phyloP scores from a whole-genome alignment of 106 monocot genomes.

The Acorus calamus region DNA sequence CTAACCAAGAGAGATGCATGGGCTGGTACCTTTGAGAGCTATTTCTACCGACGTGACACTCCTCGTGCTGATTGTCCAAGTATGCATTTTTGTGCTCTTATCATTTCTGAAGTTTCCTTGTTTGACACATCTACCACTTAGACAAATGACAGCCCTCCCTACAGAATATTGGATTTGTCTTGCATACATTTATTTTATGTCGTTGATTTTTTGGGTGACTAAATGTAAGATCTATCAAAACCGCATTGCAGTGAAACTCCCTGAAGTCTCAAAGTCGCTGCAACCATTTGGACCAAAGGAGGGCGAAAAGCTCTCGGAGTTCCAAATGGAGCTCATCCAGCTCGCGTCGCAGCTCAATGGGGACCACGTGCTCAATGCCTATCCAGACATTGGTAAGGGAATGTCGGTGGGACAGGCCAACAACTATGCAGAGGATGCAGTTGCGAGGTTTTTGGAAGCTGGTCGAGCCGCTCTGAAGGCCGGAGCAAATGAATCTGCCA shows the following conservation, averaged over 20 bases:
- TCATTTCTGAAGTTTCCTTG: no score
- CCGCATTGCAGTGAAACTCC: slow-evolving; percentile 58
- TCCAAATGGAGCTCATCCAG: slow-evolving; percentile 87
- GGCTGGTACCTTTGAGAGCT: slow-evolving; percentile 71
- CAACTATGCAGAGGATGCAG: slow-evolving; percentile 78
- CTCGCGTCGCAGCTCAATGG: slow-evolving; percentile 94
- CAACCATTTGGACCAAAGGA: slow-evolving; percentile 72
- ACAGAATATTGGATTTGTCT: no score
- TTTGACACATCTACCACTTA: no score
- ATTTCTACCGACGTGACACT: slow-evolving; percentile 58
- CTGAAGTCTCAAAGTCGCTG: slow-evolving; percentile 55
- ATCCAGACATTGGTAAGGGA: slow-evolving; percentile 73
- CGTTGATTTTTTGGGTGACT: no score
- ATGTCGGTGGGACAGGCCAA: slow-evolving; percentile 74
- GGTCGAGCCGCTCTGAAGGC: slow-evolving; percentile 70
- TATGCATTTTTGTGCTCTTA: slow-evolving; percentile 3
- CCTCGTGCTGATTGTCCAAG: slow-evolving; percentile 91
- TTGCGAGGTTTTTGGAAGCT: slow-evolving; percentile 90
- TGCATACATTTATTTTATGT: no score
- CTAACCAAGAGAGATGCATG: slow-evolving; percentile 93
- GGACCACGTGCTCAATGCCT: slow-evolving; percentile 76
- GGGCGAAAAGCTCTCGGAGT: slow-evolving; percentile 54
- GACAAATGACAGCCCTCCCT: no score
- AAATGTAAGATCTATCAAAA: no score
- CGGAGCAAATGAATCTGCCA: slow-evolving; percentile 85